Percentiles rank a stretch among this genome's conserved stretches.
Conservation (phyloP, 2,329 filamentous ascomycete genomes). For the Cladorrhinum sp. region DNA sequence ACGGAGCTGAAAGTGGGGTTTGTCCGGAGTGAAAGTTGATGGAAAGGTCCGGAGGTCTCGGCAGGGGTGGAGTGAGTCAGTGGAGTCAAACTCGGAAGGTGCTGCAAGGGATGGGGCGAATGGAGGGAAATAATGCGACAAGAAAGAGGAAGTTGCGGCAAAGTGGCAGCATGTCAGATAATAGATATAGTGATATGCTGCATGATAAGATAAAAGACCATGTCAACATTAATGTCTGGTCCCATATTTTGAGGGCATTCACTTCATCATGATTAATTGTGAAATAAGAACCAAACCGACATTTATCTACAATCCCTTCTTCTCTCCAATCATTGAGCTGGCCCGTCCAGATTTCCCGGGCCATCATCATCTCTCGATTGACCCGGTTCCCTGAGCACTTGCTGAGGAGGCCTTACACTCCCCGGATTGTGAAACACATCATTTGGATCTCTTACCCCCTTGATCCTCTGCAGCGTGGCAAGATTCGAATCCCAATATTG, state of each 20-base stretch:
- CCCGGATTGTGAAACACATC: conserved; percentile 60
- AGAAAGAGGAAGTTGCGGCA: too few relatives aligned
- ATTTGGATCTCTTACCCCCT: conserved; percentile 49
- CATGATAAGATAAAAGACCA: too few relatives aligned
- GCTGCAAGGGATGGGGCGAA: neutral
- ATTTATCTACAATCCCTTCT: too few relatives aligned
- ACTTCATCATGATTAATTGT: too few relatives aligned
- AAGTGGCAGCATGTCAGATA: too few relatives aligned
- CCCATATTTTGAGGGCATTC: too few relatives aligned
- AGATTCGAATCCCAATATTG: conserved; percentile 57
- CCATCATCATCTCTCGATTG: neutral
- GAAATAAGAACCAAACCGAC: too few relatives aligned
- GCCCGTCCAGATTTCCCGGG: too few relatives aligned
- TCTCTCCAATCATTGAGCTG: too few relatives aligned
- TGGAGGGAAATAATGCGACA: neutral
- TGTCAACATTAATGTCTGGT: too few relatives aligned
- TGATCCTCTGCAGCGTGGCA: conserved; percentile 45
- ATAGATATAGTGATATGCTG: too few relatives aligned
- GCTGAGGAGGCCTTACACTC: conserved; percentile 48
- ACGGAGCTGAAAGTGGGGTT: neutral
- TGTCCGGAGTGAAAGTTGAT: neutral
- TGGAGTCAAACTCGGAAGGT: neutral
- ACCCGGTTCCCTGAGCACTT: too few relatives aligned
- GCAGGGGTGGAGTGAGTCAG: neutral
- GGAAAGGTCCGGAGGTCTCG: neutral